Evolutionary conservation across 768 basidiomycete species (phyloP), one percentile per base, ranked within the genome.

Genomic region (Podaxis pistillaris): DNA sequence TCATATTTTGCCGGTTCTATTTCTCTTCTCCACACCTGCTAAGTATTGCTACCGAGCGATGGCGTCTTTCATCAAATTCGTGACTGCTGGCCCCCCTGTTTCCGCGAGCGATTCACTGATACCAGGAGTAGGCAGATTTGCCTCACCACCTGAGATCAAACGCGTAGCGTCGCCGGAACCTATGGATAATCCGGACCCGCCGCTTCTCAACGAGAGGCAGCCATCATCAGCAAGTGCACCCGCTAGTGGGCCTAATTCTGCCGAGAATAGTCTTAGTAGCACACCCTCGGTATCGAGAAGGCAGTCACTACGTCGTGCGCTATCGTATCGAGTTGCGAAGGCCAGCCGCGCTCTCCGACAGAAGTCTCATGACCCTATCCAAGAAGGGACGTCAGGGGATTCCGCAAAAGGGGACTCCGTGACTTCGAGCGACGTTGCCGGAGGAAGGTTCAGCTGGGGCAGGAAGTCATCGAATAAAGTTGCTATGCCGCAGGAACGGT

Each of bases 1-100:
- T 0, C 91, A 92, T 71, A 80, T 89, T 50, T 73, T 92, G 19
- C 91, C 91, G 0, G 80, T 91, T 17, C 76, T 91, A 1, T 92
- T 92, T 68, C 78, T 87, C 1, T 90, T 91, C 71, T 87, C 88
- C 3, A 90, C 86, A 1, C 89, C 90, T 2, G 90, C 83, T 8
- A 93, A 93, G 68, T 93, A 82, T 67, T 92, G 90, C 69, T 91
- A 87, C 73, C 85, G 91, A 37, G 87, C 87, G 2, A 88, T 93
- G 55, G 89, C 91, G 19, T 78, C 76, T 7, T 93, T 93, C 71
- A 80, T 77, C 65, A 89, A 85, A 68, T 78, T 87, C 54, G 83
- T 89, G 22, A 90, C 88, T 0, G 84, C 68, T 5, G 68, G 67
- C 38, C 62, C 69, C 9, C 52, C 58, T n/a, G 30, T 64, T 37